Evolutionary conservation across 2,329 filamentous ascomycete genomes (phyloP).

Genomic region (Trichoderma citrinoviride): DNA sequence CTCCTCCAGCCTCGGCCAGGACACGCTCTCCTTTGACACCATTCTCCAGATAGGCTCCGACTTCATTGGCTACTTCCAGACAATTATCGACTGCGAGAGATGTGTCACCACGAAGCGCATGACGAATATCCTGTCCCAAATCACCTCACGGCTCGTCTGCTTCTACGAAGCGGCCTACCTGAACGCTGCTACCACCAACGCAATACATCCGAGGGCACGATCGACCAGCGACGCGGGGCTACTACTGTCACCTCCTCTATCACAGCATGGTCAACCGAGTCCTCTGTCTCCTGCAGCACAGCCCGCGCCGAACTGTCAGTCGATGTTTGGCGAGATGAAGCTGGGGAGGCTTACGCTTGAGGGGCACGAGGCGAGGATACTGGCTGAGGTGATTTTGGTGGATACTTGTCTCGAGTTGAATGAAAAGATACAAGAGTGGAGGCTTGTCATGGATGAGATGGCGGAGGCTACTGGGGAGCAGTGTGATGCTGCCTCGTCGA

Average conservation of each 20-base stretch:
- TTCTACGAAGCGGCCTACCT: conserved; percentile 18
- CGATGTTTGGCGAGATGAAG: conserved; percentile 12
- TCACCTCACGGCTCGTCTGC: conserved; percentile 17
- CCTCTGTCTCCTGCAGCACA: neutral
- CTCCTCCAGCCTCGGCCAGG: neutral
- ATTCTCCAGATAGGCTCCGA: conserved; percentile 13
- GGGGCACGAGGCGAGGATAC: conserved; percentile 7
- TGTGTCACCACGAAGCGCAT: conserved; percentile 14
- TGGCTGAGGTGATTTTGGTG: conserved; percentile 11
- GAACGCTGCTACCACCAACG: neutral
- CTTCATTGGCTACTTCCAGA: conserved; percentile 7
- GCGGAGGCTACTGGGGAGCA: conserved; percentile 7
- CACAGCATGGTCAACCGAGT: neutral
- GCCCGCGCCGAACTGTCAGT: neutral
- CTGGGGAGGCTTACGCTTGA: conserved; percentile 15
- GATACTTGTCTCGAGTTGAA: conserved; percentile 20
- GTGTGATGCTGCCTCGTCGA: neutral
- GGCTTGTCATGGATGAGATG: conserved; percentile 4
- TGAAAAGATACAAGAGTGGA: conserved; percentile 18
- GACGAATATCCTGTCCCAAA: conserved; percentile 14
- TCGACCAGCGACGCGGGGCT: neutral
- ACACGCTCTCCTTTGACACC: conserved; percentile 13
- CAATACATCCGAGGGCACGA: neutral
- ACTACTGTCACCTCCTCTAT: neutral
- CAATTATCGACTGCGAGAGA: conserved; percentile 2